Percentiles rank a stretch among this genome's conserved stretches.
Conservation (phyloP, 2,329 filamentous ascomycete species). For the Penicillium sclerotiorum region DNA sequence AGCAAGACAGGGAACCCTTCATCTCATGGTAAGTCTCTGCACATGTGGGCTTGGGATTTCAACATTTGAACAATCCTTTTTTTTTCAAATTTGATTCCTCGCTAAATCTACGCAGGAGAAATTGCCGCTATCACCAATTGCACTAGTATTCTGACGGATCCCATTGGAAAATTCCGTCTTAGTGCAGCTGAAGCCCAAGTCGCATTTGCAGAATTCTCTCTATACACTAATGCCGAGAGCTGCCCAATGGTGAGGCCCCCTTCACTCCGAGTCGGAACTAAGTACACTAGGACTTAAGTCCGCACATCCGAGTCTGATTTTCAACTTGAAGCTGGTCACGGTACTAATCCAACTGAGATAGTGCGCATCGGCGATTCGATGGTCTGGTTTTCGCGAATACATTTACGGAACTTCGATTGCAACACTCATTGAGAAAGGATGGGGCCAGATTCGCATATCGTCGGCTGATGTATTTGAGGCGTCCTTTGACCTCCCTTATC, state of each 20-base stretch:
- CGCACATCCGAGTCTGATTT: too few relatives aligned
- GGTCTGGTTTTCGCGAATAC: slow-evolving; percentile 59
- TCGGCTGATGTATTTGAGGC: slow-evolving; percentile 50
- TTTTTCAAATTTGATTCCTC: neutral
- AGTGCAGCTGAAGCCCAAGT: slow-evolving; percentile 43
- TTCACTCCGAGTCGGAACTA: too few relatives aligned
- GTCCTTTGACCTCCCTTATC: slow-evolving; percentile 36
- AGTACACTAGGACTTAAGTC: too few relatives aligned
- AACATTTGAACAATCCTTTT: neutral
- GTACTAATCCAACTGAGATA: too few relatives aligned
- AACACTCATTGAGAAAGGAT: slow-evolving; percentile 51
- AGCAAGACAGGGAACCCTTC: slow-evolving; percentile 53
- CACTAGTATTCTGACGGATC: slow-evolving; percentile 51
- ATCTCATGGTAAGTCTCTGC: slow-evolving; percentile 54
- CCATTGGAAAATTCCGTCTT: slow-evolving; percentile 49
- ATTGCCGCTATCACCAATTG: slow-evolving; percentile 60
- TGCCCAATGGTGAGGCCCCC: slow-evolving; percentile 57
- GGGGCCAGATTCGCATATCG: slow-evolving; percentile 54
- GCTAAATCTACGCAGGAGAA: slow-evolving; percentile 44
- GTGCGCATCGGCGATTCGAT: slow-evolving; percentile 60
- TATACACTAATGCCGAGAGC: slow-evolving; percentile 62
- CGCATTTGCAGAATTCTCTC: slow-evolving; percentile 52
- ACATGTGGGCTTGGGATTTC: too few relatives aligned
- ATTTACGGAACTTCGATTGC: slow-evolving; percentile 58
- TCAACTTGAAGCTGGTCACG: neutral